phyloP scores from a whole-genome alignment of 2,329 filamentous ascomycete genomes.

The Ophiostoma populinum region DNA sequence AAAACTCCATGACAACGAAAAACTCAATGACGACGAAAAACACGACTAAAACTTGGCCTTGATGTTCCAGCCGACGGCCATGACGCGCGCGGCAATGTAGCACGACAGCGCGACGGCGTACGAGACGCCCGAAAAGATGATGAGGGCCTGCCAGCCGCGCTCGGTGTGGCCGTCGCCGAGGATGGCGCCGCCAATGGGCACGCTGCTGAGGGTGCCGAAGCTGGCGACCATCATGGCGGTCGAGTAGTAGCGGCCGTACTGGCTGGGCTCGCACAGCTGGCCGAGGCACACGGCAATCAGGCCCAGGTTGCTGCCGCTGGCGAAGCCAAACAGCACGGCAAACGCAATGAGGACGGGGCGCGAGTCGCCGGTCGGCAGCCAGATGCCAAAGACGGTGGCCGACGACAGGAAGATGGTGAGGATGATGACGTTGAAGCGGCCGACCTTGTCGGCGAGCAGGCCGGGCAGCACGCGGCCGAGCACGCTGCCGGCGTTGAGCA shows the following conservation, averaged over 20 bases:
- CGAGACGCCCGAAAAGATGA: conserved; percentile 22
- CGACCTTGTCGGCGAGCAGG: conserved; percentile 55
- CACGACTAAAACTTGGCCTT: conserved; percentile 14
- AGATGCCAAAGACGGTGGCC: conserved; percentile 43
- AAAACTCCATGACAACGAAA: no score
- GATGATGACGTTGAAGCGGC: conserved; percentile 69
- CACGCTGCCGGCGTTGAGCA: conserved; percentile 64
- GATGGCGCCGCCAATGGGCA: conserved; percentile 25
- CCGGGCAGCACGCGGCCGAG: conserved; percentile 64
- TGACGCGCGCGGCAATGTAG: conserved; percentile 18
- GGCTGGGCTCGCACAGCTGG: conserved; percentile 58
- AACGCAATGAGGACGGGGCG: conserved; percentile 48
- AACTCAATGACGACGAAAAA: not conserved
- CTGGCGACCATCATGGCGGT: conserved; percentile 64
- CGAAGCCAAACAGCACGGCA: conserved; percentile 59
- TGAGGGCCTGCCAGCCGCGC: conserved; percentile 21
- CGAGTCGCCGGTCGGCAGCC: conserved; percentile 44
- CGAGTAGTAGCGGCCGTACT: conserved; percentile 51
- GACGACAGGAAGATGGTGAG: conserved; percentile 41
- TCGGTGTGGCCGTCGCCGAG: conserved; percentile 17
- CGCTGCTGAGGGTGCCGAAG: conserved; percentile 41
- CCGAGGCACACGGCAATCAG: conserved; percentile 68
- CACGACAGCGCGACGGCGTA: conserved; percentile 19
- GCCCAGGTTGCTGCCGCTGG: conserved; percentile 61
- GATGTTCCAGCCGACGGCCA: conserved; percentile 20